These are phyloP conservation scores for Eucalyptus guilfoylei DNA, from an alignment of 345 rosid genomes.

Conservation along the genomic window DNA sequence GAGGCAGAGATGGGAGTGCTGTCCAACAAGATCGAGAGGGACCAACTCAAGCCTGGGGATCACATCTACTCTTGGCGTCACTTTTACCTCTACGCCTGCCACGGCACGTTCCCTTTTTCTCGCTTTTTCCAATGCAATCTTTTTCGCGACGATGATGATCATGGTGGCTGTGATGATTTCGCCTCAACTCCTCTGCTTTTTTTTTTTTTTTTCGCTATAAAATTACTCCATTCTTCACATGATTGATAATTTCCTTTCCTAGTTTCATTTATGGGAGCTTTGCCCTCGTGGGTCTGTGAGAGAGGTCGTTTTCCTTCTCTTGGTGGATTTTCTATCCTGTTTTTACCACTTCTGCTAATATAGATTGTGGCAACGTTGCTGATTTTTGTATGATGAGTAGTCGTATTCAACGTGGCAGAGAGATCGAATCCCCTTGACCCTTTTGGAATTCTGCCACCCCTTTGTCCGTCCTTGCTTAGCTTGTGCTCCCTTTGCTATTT, in stretches of 20 bases:
- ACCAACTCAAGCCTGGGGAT: constrained; percentile 49
- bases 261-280: not conserved
- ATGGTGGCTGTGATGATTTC: not conserved
- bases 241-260: not conserved
- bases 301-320: not conserved
- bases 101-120: constrained; percentile 28
- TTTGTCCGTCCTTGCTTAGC: not conserved
- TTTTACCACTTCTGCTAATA: not conserved
- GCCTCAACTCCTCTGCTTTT: not conserved
- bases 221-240: not conserved
- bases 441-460: not conserved
- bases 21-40: constrained; percentile 39
- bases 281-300: not conserved
- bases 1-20: not conserved
- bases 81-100: constrained; percentile 57
- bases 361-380: not conserved
- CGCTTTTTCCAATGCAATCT: not conserved
- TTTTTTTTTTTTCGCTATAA: not conserved
- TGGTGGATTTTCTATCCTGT: not conserved
- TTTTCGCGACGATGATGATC: not conserved
- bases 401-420: not conserved
- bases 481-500: not conserved
- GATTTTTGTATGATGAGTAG: not conserved
- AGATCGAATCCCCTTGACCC: not conserved
- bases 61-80: constrained; percentile 79